Base-by-base conservation (phyloP, 2,329 filamentous ascomycete species). In the Sclerotinia nivalis region DNA sequence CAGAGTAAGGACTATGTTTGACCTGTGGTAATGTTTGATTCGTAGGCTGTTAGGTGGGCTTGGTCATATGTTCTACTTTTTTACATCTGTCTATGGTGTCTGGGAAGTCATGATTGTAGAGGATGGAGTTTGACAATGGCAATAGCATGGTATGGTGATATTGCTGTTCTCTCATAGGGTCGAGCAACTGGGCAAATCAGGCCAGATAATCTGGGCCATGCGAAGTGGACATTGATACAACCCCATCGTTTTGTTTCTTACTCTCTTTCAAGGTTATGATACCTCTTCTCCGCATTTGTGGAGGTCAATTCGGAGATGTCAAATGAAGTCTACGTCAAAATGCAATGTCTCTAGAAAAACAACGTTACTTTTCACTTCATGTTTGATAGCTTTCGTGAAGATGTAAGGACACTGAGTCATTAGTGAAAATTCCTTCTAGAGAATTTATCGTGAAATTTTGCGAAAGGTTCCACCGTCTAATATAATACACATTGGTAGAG, bases 1-100 rank as follows among this genome's bases (percentile, higher is more conserved):
- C 74, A 73, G 72, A 56, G 76, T 28, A 45, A 74, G 37, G 76
- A 78, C 54, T 73, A 73, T 34, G 72, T 78, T 45, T 77, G 70
- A 75, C 25, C 1, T 13, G 10, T 31, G 43, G 6, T 9, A 61
- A 2, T 47, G 2, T 22, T 20, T 61, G 2, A 31, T 40, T 7
- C 7, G 28, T 31, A 31, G 25, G 15, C 25, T 5, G 25, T 54
- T 5, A 31, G 28, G 10, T 54, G 49, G n/a, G n/a, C 28, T 54
- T 25, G 3, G 15, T 31, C 7, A 15, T 13, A 3, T 18, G 50
- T 54, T 54, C 13, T 15, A 18, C 1, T 54, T 15, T 1, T 54
- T 54, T 6, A 12, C 13, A 22, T 10, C 22, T 52, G 13, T 52
- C 22, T 13, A 52, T 60, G n/a, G 25, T 31, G 25, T 60, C 47